Base-by-base conservation (phyloP, 441 rosid genomes). In the Kokia cookei region DNA sequence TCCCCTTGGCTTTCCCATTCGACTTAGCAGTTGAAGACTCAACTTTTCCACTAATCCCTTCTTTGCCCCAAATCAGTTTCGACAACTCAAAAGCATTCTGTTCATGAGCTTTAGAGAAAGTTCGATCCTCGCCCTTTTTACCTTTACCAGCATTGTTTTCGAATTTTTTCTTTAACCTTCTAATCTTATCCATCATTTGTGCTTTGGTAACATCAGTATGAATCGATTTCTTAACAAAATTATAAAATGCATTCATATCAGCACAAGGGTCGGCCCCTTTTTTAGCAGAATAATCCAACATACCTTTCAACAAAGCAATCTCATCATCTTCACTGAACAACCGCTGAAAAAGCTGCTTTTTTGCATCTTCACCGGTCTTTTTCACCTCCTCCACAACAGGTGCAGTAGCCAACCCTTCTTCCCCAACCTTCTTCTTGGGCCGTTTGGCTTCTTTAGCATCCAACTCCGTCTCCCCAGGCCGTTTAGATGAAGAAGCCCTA, bases 301-400 rank as follows among this genome's bases (percentile, higher is more conserved):
- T 76, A 35, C 87, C 91, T 64, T 79, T 71, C 65, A 85, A 45
- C 5, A 85, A 57, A 1, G 78, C 79, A 35, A 87, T 73, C 74
- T 85, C 88, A 77, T 85, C 88, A 1, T 78, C 83, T 51, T 84
- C 88, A 24, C 79, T 85, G 78, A 82, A 84, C 1, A 81, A 63
- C 50, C 87, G 53, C 65, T 81, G 87, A 40, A 81, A 84, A 42
- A 67, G 58, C 12, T 69, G 76, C 73, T 81, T 84, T 71, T 73
- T 84, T 2, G 72, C 14, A 4, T 80, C 82, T 58, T 76, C 82
- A 4, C 75, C 77, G 0, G 75, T 63, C 68, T 78, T 64, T 14
- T 75, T 74, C 27, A 15, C 6, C 60, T 75, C 81, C n/a, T 74
- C 73, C 1, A 12, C 80, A 7, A 12, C 65, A 43, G 40, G 74